Evolutionary conservation across 2,329 filamentous ascomycete species (phyloP).

Genomic region (Phaeosphaeriaceae sp.): DNA sequence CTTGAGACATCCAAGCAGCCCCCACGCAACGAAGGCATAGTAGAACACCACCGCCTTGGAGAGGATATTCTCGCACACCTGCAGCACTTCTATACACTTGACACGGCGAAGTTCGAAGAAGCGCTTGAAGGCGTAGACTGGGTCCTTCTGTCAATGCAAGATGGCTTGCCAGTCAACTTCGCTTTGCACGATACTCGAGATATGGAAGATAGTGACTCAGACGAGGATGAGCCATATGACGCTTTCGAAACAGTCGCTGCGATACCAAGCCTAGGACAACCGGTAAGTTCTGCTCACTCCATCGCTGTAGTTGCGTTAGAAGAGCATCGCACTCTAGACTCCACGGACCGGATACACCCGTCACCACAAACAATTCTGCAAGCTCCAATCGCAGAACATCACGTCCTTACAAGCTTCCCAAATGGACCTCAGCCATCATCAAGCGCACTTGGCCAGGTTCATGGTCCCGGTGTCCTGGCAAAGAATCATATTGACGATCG

Average conservation of each 20-base stretch:
- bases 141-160: not conserved
- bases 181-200: not conserved
- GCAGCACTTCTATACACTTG: not conserved
- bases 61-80: not conserved
- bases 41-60: not conserved
- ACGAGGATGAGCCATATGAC: not conserved
- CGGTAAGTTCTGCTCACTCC: not conserved
- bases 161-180: not conserved
- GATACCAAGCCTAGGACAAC: not conserved
- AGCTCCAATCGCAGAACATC: too few species aligned
- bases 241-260: not conserved
- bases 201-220: not conserved
- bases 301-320: not conserved
- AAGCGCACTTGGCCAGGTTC: not conserved
- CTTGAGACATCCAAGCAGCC: not conserved
- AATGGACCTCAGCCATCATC: too few species aligned
- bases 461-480: not conserved
- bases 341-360: not conserved
- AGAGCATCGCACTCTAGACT: not conserved
- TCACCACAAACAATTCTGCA: not conserved
- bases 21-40: not conserved
- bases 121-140: not conserved
- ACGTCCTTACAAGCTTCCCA: too few species aligned
- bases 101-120: not conserved
- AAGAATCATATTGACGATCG: not conserved